These are phyloP conservation scores for Hymenoscyphus fructigenus DNA, from an alignment of 2,329 filamentous ascomycete species.

Conservation along the genomic window DNA sequence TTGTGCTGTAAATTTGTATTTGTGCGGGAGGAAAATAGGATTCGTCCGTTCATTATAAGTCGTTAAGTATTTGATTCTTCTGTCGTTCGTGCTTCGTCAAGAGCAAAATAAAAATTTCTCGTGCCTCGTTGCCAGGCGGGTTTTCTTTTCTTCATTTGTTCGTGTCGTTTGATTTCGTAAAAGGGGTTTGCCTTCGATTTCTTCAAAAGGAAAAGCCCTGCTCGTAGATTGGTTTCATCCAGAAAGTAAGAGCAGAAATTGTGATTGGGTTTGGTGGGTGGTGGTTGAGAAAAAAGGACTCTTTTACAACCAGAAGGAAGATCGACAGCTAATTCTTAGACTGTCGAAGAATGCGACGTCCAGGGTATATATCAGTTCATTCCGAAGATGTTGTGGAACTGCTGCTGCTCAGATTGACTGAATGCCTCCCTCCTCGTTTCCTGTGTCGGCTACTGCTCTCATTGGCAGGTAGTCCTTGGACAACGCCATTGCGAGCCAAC, in stretches of 20 bases:
- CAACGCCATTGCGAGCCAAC: slow-evolving; percentile 68
- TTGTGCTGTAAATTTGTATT: no score
- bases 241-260: slow-evolving; percentile 10
- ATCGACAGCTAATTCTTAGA: slow-evolving; percentile 30
- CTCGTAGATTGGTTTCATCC: slow-evolving; percentile 18
- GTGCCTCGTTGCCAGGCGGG: slow-evolving; percentile 24
- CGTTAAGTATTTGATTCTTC: slow-evolving; percentile 19
- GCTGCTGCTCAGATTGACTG: slow-evolving; percentile 38
- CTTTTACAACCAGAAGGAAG: slow-evolving; percentile 17
- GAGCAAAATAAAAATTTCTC: not conserved
- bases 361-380: slow-evolving; percentile 10
- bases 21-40: slow-evolving; percentile 18
- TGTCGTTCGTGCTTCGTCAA: not conserved
- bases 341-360: slow-evolving; percentile 15
- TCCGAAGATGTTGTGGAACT: slow-evolving; percentile 37
- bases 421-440: slow-evolving; percentile 34
- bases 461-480: slow-evolving; percentile 60
- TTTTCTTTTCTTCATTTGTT: slow-evolving; percentile 16
- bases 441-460: slow-evolving; percentile 36
- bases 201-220: slow-evolving; percentile 5
- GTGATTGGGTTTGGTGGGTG: not conserved
- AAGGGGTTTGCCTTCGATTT: slow-evolving; percentile 7
- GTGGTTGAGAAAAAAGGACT: not conserved
- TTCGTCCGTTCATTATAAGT: slow-evolving; percentile 24
- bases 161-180: slow-evolving; percentile 16